A percentile compares a stretch with the other conserved stretches of the same genome.
phyloP scores from a whole-genome alignment of 108 stramenopile species.

The Phaeodactylum tricornutum region DNA sequence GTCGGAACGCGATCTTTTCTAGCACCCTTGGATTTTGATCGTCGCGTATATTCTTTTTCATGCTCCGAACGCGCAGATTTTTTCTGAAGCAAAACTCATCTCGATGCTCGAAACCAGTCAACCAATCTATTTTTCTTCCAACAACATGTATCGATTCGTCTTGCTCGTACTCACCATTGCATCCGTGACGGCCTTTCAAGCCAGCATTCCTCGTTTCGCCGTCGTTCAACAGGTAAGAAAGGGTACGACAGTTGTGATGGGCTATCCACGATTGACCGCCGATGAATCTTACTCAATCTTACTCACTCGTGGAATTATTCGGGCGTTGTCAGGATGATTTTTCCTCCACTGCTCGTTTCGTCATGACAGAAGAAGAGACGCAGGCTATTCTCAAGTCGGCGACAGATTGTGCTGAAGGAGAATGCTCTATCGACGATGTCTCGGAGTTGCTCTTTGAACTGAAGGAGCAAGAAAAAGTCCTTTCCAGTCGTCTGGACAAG shows the following conservation, averaged over 20 bases:
- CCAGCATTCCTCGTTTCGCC: background rate
- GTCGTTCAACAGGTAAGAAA: background rate
- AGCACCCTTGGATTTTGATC: background rate
- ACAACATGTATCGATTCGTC: background rate
- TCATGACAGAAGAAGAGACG: constrained; percentile 54
- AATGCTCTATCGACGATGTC: constrained; percentile 75
- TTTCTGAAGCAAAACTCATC: too few species aligned
- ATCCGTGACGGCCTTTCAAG: background rate
- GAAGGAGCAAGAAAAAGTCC: constrained; percentile 37
- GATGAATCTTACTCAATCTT: background rate
- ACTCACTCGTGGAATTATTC: too few species aligned
- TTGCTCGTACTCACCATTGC: background rate
- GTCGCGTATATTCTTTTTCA: background rate
- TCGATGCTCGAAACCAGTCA: background rate
- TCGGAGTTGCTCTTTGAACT: constrained; percentile 40
- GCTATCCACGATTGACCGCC: background rate
- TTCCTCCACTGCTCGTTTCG: constrained; percentile 35
- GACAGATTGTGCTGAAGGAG: constrained; percentile 42
- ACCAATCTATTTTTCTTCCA: background rate
- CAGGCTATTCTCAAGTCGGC: constrained; percentile 39
- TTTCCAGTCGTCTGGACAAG: constrained; percentile 31
- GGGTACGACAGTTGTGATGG: background rate
- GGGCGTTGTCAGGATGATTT: too few species aligned
- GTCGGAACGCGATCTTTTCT: background rate
- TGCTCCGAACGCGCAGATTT: too few species aligned